Percentiles rank a stretch among this genome's conserved stretches.
Conservation (phyloP, 2,329 filamentous ascomycete genomes). For the Metarhizium album region DNA sequence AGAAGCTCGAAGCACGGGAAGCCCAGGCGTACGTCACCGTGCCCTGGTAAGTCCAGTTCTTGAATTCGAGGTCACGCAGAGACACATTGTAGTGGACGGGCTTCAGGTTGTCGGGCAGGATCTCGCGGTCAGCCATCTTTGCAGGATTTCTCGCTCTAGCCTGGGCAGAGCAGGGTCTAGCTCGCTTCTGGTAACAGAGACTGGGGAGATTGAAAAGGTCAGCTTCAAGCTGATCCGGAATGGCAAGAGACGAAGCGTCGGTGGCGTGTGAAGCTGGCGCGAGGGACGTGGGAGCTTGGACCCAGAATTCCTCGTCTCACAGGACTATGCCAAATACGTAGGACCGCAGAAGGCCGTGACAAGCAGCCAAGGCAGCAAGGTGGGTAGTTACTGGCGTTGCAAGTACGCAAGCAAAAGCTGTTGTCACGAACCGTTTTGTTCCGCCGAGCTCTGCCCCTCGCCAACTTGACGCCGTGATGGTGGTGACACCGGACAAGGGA, state of each 20-base stretch:
- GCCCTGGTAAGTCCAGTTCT: conserved; percentile 67
- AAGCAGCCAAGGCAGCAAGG: neutral
- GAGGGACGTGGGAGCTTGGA: neutral
- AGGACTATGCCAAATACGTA: neutral
- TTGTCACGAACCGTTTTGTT: neutral
- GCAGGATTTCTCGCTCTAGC: conserved; percentile 22
- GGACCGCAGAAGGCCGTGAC: neutral
- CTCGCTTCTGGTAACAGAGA: conserved; percentile 16
- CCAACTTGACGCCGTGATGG: neutral
- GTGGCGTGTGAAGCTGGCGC: neutral
- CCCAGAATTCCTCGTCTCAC: neutral
- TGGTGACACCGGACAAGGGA: no score
- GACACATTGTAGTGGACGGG: conserved; percentile 79
- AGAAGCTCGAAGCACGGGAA: neutral
- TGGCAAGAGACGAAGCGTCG: neutral
- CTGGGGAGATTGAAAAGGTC: conserved; percentile 7
- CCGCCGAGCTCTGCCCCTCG: neutral
- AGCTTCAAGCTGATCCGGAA: neutral
- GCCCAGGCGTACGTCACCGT: conserved; percentile 45
- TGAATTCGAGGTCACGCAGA: conserved; percentile 71
- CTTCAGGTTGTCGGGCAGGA: conserved; percentile 57
- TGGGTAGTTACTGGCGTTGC: neutral
- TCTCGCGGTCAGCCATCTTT: conserved; percentile 48
- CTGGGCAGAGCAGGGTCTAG: conserved; percentile 25
- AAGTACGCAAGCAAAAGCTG: neutral